Conservation (phyloP, 2,329 filamentous ascomycete species). For the Trichoderma breve region DNA sequence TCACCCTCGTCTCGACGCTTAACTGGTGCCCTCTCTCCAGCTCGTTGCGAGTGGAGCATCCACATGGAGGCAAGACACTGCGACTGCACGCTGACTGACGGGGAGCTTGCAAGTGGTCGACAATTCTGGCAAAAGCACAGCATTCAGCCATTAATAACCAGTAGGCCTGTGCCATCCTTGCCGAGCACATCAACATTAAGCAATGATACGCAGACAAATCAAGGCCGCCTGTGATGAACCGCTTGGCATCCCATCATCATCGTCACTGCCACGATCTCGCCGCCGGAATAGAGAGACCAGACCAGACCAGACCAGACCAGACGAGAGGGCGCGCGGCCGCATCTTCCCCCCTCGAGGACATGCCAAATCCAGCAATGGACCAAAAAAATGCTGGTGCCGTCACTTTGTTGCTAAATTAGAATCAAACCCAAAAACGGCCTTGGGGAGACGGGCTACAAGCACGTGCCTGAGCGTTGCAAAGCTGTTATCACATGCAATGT, state of each 20-base stretch:
- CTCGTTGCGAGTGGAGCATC: not conserved
- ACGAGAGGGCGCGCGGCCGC: not conserved
- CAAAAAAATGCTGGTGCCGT: not conserved
- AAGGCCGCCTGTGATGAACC: not conserved
- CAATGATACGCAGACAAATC: not conserved
- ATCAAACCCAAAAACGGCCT: not conserved
- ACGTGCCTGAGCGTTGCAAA: conserved; percentile 6
- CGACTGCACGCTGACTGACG: no score
- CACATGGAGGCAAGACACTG: conserved; percentile 9
- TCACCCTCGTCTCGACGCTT: not conserved
- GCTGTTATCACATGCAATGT: conserved; percentile 18
- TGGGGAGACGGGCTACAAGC: not conserved
- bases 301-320: not conserved
- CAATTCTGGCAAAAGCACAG: not conserved
- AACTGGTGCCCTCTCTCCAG: not conserved
- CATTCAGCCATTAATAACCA: not conserved
- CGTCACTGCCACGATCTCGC: not conserved
- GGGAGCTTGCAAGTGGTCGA: not conserved
- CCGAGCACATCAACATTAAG: not conserved
- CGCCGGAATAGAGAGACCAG: not conserved
- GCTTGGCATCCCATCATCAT: not conserved
- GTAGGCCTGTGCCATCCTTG: conserved; percentile 8
- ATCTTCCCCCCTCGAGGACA: not conserved
- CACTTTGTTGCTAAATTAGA: not conserved
- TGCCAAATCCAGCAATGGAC: not conserved